Evolutionary conservation across 2,329 filamentous ascomycete genomes (phyloP).

Genomic region (Cercospora sp.): DNA sequence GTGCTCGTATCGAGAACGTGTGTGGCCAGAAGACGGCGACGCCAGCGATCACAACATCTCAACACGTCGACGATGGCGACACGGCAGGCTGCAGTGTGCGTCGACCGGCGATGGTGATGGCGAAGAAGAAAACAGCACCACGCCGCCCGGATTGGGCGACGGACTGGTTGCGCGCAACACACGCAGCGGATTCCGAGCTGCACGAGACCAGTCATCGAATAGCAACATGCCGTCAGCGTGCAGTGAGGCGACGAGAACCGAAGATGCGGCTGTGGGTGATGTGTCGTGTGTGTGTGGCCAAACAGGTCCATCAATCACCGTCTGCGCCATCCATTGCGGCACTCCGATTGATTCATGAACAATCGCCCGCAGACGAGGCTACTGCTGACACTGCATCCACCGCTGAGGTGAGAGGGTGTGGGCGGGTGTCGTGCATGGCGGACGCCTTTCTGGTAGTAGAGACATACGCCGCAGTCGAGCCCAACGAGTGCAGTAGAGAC

Average conservation of each 20-base stretch:
- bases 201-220: conserved; percentile 20
- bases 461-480: too few relatives aligned
- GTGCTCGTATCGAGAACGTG: neutral
- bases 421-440: neutral
- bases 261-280: conserved; percentile 8
- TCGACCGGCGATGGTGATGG: neutral
- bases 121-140: neutral
- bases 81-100: conserved; percentile 16
- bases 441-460: neutral
- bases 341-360: conserved; percentile 18
- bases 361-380: conserved; percentile 15
- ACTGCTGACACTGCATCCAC: conserved; percentile 16
- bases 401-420: neutral
- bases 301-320: conserved; percentile 10
- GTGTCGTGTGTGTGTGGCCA: neutral
- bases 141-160: conserved; percentile 4
- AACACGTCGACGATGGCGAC: conserved; percentile 10
- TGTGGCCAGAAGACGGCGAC: conserved; percentile 3
- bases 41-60: neutral
- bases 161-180: conserved; percentile 14
- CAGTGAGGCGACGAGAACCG: conserved; percentile 14
- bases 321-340: conserved; percentile 9
- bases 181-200: conserved; percentile 10
- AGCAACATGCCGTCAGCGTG: conserved; percentile 19
- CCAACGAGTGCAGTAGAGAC: too few relatives aligned